Evolutionary conservation across 2,329 filamentous ascomycete genomes (phyloP).

Genomic region (Lachnum nothofagi): DNA sequence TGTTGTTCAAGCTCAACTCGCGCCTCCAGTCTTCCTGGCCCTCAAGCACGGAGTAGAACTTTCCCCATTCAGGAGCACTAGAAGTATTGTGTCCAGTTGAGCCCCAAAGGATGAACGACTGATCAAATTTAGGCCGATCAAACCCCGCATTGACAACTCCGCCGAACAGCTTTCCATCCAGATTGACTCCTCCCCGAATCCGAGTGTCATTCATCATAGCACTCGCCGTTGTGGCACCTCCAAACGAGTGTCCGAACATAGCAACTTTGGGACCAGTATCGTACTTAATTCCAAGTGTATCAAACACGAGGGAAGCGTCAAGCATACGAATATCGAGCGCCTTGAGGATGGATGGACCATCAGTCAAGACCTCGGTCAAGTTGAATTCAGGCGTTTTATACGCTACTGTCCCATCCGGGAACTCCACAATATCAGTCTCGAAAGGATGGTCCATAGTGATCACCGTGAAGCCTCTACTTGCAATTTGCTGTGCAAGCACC

Average conservation of each 20-base stretch:
- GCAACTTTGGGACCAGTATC: conserved; percentile 21
- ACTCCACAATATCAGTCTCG: conserved; percentile 39
- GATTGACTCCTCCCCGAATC: conserved; percentile 32
- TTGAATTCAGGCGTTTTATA: conserved; percentile 18
- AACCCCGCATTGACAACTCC: conserved; percentile 10
- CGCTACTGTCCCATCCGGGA: conserved; percentile 34
- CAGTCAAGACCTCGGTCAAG: no score
- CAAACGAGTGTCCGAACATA: conserved; percentile 32
- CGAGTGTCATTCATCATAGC: conserved; percentile 28
- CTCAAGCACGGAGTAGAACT: not conserved
- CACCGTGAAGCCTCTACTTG: conserved; percentile 39
- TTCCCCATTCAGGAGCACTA: not conserved
- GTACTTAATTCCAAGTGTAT: conserved; percentile 13
- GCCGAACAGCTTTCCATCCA: conserved; percentile 34
- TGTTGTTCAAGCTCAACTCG: not conserved
- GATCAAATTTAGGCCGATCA: not conserved
- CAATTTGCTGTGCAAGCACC: conserved; percentile 37
- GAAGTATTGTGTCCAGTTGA: not conserved
- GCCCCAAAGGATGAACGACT: conserved; percentile 7
- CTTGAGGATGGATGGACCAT: conserved; percentile 8
- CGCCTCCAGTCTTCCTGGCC: not conserved
- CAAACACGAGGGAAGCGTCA: conserved; percentile 32
- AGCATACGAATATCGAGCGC: conserved; percentile 22
- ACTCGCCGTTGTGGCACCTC: conserved; percentile 31
- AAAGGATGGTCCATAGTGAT: conserved; percentile 42